Evolutionary conservation across 2,329 filamentous ascomycete genomes (phyloP).

Genomic region (Pyricularia sp.): DNA sequence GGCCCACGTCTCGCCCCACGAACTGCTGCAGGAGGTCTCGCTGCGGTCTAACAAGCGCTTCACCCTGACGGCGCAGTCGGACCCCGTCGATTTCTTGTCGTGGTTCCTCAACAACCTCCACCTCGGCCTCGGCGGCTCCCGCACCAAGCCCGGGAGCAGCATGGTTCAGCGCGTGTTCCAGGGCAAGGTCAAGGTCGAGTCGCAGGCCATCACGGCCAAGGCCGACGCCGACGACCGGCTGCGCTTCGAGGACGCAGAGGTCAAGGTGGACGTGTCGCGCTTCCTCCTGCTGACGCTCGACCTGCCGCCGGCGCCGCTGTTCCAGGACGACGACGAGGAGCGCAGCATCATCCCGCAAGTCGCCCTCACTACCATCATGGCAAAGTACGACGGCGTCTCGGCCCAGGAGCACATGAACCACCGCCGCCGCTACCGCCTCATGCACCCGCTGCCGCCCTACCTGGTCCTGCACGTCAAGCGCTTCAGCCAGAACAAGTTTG

Average conservation of each 20-base stretch:
- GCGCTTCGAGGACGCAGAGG: conserved; percentile 83
- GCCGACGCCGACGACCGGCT: conserved; percentile 80
- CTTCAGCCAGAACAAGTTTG: conserved; percentile 94
- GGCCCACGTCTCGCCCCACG: conserved; percentile 92
- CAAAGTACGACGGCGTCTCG: conserved; percentile 84
- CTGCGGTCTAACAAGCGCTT: conserved; percentile 87
- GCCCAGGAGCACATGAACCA: conserved; percentile 85
- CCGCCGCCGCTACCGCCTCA: conserved; percentile 77
- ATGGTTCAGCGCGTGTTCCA: conserved; percentile 93
- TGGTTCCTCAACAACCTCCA: conserved; percentile 98
- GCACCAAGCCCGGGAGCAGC: conserved; percentile 72
- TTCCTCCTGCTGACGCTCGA: conserved; percentile 93
- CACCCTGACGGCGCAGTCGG: conserved; percentile 80
- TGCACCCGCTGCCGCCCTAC: conserved; percentile 86
- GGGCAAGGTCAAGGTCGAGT: conserved; percentile 83
- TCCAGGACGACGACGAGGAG: conserved; percentile 92
- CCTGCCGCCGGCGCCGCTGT: conserved; percentile 82
- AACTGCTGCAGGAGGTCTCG: conserved; percentile 90
- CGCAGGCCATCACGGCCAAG: conserved; percentile 85
- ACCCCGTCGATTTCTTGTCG: conserved; percentile 91
- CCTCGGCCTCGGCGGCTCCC: conserved; percentile 80
- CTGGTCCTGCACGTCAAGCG: conserved; percentile 94
- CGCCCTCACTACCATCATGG: conserved; percentile 70
- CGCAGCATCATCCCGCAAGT: conserved; percentile 95
- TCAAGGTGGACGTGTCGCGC: conserved; percentile 66